phyloP scores from a whole-genome alignment of 2,329 filamentous ascomycete species.

The Rachicladosporium sp. region DNA sequence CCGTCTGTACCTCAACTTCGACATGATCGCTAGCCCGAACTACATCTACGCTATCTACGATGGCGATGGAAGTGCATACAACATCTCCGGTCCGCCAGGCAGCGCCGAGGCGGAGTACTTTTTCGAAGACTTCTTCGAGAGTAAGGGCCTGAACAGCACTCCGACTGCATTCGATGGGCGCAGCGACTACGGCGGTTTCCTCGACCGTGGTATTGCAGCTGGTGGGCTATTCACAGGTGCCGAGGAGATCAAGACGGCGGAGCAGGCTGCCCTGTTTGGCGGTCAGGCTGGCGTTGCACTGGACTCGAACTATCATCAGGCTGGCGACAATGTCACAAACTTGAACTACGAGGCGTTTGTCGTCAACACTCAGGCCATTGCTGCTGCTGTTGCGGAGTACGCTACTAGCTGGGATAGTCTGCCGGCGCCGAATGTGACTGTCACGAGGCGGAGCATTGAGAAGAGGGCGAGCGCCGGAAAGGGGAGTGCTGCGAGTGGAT shows the following conservation, averaged over 20 bases:
- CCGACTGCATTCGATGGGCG: constrained; percentile 25
- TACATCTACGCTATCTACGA: constrained; percentile 43
- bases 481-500: too few relatives aligned
- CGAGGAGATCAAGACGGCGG: constrained; percentile 26
- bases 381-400: constrained; percentile 24
- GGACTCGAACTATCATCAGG: constrained; percentile 26
- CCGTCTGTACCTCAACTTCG: constrained; percentile 30
- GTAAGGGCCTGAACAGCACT: constrained; percentile 18
- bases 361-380: constrained; percentile 27
- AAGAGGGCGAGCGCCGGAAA: too few relatives aligned
- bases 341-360: constrained; percentile 24
- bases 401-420: constrained; percentile 24
- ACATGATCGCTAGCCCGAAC: constrained; percentile 48
- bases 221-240: constrained; percentile 28
- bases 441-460: too few relatives aligned
- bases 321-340: constrained; percentile 24
- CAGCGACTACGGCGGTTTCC: constrained; percentile 27
- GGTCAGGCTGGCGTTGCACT: constrained; percentile 24
- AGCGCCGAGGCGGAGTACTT: constrained; percentile 41
- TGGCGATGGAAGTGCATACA: constrained; percentile 42
- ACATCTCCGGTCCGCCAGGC: constrained; percentile 43
- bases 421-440: constrained; percentile 8
- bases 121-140: constrained; percentile 22
- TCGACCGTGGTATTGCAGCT: constrained; percentile 25
- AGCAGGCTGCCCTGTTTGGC: constrained; percentile 23